Evolutionary conservation across 257 asterid species (phyloP).

Genomic region (Petunia secreta): DNA sequence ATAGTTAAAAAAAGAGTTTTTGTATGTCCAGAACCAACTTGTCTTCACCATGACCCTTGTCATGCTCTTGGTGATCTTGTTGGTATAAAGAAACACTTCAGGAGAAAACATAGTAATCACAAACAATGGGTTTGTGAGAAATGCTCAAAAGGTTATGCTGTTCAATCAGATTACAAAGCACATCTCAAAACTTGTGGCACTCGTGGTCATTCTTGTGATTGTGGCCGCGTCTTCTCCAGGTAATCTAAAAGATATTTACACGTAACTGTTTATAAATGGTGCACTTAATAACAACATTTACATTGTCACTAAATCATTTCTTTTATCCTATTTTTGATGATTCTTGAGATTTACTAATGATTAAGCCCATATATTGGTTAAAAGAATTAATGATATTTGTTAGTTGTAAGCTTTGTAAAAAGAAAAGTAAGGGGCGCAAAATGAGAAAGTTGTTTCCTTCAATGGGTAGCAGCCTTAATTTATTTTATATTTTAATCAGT

Average conservation of each 20-base stretch:
- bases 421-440: conserved; percentile 8
- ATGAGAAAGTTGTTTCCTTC: neutral
- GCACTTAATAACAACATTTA: too few relatives aligned
- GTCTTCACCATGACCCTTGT: conserved; percentile 75
- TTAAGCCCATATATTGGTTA: neutral
- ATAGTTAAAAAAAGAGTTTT: conserved; percentile 56
- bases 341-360: neutral
- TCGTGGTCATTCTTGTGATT: conserved; percentile 72
- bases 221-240: conserved; percentile 76
- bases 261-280: neutral
- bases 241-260: conserved; percentile 3
- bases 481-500: neutral
- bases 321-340: neutral
- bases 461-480: neutral
- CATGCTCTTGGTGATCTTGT: conserved; percentile 82
- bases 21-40: conserved; percentile 75
- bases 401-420: neutral
- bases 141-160: conserved; percentile 74
- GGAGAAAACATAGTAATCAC: conserved; percentile 68
- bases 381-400: too few relatives aligned
- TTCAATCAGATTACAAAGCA: conserved; percentile 71
- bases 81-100: conserved; percentile 72
- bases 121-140: conserved; percentile 70
- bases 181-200: conserved; percentile 80
- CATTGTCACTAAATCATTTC: neutral